Percentiles rank a stretch among this genome's conserved stretches.
Conservation (phyloP, 805 yeast genomes). For the Suhomyces prunicola region DNA sequence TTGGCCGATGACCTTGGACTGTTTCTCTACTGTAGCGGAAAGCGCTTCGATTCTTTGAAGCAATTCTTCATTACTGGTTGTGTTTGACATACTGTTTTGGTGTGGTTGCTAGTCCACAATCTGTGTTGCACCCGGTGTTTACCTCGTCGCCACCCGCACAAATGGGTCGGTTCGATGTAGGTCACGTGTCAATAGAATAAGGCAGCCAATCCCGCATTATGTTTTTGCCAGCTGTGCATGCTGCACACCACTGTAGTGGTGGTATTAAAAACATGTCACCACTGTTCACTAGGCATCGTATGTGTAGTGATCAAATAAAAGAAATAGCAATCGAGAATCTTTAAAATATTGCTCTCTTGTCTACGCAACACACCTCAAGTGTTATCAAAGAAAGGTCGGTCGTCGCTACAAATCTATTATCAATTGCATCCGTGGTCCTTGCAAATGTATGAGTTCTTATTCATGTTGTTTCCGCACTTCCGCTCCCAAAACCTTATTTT, state of each 20-base stretch:
- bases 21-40: slow-evolving; percentile 56
- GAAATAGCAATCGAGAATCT: not conserved
- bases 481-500: not conserved
- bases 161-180: not conserved
- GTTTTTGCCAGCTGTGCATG: not conserved
- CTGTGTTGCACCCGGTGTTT: not conserved
- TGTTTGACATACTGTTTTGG: not conserved
- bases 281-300: not conserved
- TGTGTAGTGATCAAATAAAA: not conserved
- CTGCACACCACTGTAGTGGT: not conserved
- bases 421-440: not conserved
- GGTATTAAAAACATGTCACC: not conserved
- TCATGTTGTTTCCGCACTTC: not conserved
- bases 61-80: slow-evolving; percentile 3
- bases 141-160: not conserved
- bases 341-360: not conserved
- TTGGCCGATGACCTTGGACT: slow-evolving; percentile 59
- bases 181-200: not conserved
- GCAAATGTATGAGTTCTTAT: not conserved
- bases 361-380: not conserved
- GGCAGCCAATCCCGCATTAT: not conserved
- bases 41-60: slow-evolving; percentile 48
- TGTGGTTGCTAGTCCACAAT: not conserved
- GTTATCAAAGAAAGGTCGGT: not conserved
- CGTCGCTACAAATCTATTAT: not conserved